Evolutionary conservation across 2,329 filamentous ascomycete species (phyloP).

Genomic region (Didymella keratinophila): DNA sequence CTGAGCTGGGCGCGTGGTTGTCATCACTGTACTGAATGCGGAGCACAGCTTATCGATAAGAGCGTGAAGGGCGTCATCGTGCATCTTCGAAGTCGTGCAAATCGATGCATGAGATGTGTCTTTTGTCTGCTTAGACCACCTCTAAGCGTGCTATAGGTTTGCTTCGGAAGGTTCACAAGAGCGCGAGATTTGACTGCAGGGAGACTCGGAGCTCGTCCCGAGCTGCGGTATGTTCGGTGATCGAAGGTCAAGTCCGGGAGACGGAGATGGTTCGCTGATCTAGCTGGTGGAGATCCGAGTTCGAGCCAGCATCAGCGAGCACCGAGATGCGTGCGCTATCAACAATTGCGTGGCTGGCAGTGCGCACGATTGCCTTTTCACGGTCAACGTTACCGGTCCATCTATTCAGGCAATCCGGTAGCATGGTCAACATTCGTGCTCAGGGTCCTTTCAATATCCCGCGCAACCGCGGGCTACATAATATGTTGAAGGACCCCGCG

Average conservation of each 20-base stretch:
- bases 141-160: too few species aligned
- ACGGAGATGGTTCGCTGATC: constrained; percentile 12
- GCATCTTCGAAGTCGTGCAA: neutral
- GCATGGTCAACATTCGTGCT: neutral
- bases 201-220: neutral
- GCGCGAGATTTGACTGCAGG: too few species aligned
- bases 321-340: constrained; percentile 8
- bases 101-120: neutral
- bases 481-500: neutral
- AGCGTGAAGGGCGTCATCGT: constrained; percentile 19
- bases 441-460: neutral
- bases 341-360: neutral
- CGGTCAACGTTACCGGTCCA: neutral
- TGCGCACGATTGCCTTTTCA: neutral
- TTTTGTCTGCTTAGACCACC: too few species aligned
- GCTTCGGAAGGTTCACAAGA: too few species aligned
- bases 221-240: neutral
- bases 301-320: constrained; percentile 2
- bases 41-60: constrained; percentile 25
- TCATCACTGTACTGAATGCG: constrained; percentile 13
- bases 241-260: neutral
- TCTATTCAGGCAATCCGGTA: neutral
- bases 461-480: neutral
- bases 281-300: neutral
- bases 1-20: neutral